Evolutionary conservation across 1,284 basidiomycete species (phyloP), one percentile per base, ranked within the genome.

Genomic region (Ceratobasidium sp.): DNA sequence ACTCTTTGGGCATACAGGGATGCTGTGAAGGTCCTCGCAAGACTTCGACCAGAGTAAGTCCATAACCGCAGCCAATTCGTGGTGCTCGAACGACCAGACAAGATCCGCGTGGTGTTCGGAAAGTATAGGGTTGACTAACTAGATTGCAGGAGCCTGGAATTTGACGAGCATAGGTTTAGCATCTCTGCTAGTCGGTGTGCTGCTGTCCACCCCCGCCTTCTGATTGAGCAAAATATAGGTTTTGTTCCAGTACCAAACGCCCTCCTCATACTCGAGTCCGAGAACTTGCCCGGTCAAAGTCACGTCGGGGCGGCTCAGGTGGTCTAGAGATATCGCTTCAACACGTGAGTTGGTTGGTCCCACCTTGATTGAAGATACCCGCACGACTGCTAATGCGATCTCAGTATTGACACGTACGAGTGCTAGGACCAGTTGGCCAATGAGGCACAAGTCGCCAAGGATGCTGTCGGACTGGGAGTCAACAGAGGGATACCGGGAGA

Each of bases 171-270:
- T 2, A 2, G 43, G 43, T 19, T 46, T 46, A 2, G 43, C 13
- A 19, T 19, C 43, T 1, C 11, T 46, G 11, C 43, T 19, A 46
- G 11, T 2, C 3, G 34, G 8, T 46, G 11, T 6, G 19, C 43
- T 46, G 43, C 13, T 46, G 13, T 19, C 5, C 19, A 2, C 2
- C 43, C 43, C 43, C 13, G 4, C 43, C 43, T 46, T 46, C 43
- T 5, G 13, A 9, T 9, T 46, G 11, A 19, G 13, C 43, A 9
- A 2, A 14, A 46, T 9, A 19, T 5, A 46, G 11, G 11, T 2
- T 46, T 46, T 2, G 19, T 46, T 59, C 56, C 56, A 59, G 34
- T 34, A 59, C 56, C 56, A 59, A 5, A 59, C 16, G n/a, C 27
- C 24, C 7, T 29, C 24, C 1, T 59, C 13, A 19, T 37, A 59